phyloP scores from a whole-genome alignment of 352 stramenopile species.

The Phytophthora parvispora region DNA sequence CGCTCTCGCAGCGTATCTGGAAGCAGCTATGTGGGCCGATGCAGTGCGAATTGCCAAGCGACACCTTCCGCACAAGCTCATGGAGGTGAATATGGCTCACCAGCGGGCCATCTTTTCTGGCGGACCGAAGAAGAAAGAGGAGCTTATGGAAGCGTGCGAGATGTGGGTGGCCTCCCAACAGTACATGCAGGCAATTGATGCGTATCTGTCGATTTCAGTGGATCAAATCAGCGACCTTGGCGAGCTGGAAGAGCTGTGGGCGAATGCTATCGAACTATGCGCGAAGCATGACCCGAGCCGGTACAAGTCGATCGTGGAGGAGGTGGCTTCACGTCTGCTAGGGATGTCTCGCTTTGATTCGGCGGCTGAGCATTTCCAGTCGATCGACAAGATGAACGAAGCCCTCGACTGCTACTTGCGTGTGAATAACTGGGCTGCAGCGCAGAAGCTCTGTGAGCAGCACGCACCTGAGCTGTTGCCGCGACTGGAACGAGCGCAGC shows the following conservation, averaged over 20 bases:
- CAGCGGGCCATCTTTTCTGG: conserved; percentile 85
- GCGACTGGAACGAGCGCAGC: conserved; percentile 83
- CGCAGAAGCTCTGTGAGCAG: conserved; percentile 84
- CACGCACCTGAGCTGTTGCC: conserved; percentile 84
- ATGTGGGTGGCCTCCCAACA: conserved; percentile 92
- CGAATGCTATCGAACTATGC: conserved; percentile 90
- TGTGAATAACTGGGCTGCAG: conserved; percentile 79
- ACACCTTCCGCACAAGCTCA: conserved; percentile 94
- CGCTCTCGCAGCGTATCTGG: conserved; percentile 88
- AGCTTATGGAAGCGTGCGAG: conserved; percentile 88
- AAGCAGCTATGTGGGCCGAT: conserved; percentile 90
- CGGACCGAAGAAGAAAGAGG: conserved; percentile 80
- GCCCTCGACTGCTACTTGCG: conserved; percentile 90
- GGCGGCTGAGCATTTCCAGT: conserved; percentile 91
- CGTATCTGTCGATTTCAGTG: conserved; percentile 88
- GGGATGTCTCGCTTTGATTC: conserved; percentile 88
- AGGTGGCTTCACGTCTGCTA: conserved; percentile 88
- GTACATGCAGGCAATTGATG: conserved; percentile 93
- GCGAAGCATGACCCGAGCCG: conserved; percentile 88
- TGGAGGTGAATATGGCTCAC: conserved; percentile 92
- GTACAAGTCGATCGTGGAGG: conserved; percentile 92
- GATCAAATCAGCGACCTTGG: conserved; percentile 72
- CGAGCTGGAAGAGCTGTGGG: conserved; percentile 92
- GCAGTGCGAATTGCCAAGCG: conserved; percentile 91
- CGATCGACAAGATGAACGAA: conserved; percentile 94